phyloP scores from a whole-genome alignment of 768 basidiomycete genomes.

The Xerocomus brunneocitrinus region DNA sequence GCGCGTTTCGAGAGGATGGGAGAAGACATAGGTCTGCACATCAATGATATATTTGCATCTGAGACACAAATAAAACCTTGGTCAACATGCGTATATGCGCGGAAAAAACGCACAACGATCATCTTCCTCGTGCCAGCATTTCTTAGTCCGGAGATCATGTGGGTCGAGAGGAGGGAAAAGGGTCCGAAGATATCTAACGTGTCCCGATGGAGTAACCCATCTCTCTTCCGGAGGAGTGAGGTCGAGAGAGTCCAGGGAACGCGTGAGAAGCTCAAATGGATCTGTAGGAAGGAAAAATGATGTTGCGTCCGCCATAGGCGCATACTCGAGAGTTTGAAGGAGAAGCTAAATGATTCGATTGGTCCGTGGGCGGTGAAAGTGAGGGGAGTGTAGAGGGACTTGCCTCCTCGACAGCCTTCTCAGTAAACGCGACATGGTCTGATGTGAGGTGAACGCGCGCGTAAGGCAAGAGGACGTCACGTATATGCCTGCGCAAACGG shows the following conservation, averaged over 20 bases:
- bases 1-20: conserved; percentile 45
- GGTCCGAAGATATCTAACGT: conserved; percentile 17
- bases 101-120: conserved; percentile 27
- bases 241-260: conserved; percentile 30
- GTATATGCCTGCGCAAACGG: conserved; percentile 43
- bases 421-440: conserved; percentile 53
- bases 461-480: conserved; percentile 51
- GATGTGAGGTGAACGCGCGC: conserved; percentile 48
- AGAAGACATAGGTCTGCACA: conserved; percentile 36
- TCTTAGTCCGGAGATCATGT: conserved; percentile 34
- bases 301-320: conserved; percentile 48
- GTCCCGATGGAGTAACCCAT: conserved; percentile 31
- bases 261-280: conserved; percentile 45
- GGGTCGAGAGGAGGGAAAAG: conserved; percentile 11
- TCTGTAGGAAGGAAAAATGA: conserved; percentile 52
- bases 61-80: not conserved
- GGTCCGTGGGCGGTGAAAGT: not conserved
- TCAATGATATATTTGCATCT: conserved; percentile 26
- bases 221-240: conserved; percentile 41
- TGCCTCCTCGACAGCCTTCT: conserved; percentile 45
- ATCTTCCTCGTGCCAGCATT: conserved; percentile 34
- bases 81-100: conserved; percentile 17
- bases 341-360: conserved; percentile 35
- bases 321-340: conserved; percentile 34
- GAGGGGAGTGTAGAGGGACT: not conserved